phyloP scores from a whole-genome alignment of 345 rosid genomes.

The Noccaea bulbosa region DNA sequence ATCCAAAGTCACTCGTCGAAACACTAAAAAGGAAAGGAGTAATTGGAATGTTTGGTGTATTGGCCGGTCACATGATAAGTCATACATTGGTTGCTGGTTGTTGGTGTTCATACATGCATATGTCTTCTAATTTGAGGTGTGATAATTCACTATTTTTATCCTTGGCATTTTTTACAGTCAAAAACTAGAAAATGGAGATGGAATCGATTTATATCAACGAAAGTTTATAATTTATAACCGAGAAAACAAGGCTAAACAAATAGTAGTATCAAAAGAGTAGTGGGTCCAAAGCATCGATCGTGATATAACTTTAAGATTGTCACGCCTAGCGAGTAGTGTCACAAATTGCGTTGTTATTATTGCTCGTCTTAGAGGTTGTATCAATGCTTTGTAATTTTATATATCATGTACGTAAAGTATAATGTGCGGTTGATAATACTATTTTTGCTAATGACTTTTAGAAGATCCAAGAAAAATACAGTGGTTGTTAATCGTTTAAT shows the following conservation, averaged over 20 bases:
- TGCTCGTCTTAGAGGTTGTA: conserved; percentile 7
- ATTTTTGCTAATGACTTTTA: too few relatives aligned
- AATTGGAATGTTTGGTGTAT: conserved; percentile 16
- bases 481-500: too few relatives aligned
- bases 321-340: conserved; percentile 42
- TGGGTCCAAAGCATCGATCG: conserved; percentile 39
- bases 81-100: conserved; percentile 34
- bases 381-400: too few relatives aligned
- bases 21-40: background rate
- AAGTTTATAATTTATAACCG: background rate
- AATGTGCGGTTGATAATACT: too few relatives aligned
- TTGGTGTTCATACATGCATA: conserved; percentile 27
- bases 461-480: too few relatives aligned
- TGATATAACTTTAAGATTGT: conserved; percentile 38
- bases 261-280: conserved; percentile 14
- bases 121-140: conserved; percentile 33
- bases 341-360: conserved; percentile 32
- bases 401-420: too few relatives aligned
- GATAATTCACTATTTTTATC: background rate
- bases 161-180: background rate
- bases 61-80: conserved; percentile 13
- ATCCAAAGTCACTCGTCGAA: conserved; percentile 1
- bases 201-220: background rate
- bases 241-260: conserved; percentile 1
- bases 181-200: conserved; percentile 7